These are phyloP conservation scores for Daldinia concentrica DNA, from an alignment of 495 filamentous ascomycete species.

Conservation along the genomic window DNA sequence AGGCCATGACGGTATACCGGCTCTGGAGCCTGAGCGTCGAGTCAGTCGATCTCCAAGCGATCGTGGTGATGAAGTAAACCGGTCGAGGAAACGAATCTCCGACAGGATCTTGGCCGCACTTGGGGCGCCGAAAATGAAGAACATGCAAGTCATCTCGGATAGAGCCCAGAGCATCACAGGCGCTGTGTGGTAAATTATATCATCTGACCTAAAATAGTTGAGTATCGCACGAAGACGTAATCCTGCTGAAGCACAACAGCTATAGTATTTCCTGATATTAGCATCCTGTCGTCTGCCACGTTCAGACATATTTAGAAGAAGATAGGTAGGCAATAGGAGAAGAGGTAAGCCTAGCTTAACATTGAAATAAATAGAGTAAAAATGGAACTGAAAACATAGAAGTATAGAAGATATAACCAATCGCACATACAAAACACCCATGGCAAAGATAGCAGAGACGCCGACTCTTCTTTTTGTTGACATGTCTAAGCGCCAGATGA, in stretches of 20 bases:
- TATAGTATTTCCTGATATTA: constrained; percentile 1
- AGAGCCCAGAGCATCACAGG: constrained; percentile 44
- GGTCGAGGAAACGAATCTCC: constrained; percentile 26
- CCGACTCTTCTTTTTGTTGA: constrained; percentile 41
- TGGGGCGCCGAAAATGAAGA: constrained; percentile 45
- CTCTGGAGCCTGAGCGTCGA: background rate
- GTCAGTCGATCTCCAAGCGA: constrained; percentile 22
- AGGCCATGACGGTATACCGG: constrained; percentile 28
- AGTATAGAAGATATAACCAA: background rate
- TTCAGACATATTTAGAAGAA: background rate
- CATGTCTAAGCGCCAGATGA: constrained; percentile 49
- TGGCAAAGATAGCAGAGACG: constrained; percentile 47
- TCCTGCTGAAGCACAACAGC: constrained; percentile 37
- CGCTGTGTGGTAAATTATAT: constrained; percentile 38
- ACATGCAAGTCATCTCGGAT: constrained; percentile 49
- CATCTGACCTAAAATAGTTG: constrained; percentile 34
- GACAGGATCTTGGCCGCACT: constrained; percentile 40
- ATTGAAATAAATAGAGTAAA: background rate
- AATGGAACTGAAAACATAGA: background rate
- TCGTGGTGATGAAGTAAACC: constrained; percentile 24
- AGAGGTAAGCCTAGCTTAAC: constrained; percentile 8
- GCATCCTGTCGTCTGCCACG: background rate
- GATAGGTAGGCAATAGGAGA: too few species aligned
- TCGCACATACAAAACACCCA: constrained; percentile 50
- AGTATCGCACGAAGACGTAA: constrained; percentile 46